phyloP scores from a whole-genome alignment of 169 alveolate genomes.

The Eimeria acervulina region DNA sequence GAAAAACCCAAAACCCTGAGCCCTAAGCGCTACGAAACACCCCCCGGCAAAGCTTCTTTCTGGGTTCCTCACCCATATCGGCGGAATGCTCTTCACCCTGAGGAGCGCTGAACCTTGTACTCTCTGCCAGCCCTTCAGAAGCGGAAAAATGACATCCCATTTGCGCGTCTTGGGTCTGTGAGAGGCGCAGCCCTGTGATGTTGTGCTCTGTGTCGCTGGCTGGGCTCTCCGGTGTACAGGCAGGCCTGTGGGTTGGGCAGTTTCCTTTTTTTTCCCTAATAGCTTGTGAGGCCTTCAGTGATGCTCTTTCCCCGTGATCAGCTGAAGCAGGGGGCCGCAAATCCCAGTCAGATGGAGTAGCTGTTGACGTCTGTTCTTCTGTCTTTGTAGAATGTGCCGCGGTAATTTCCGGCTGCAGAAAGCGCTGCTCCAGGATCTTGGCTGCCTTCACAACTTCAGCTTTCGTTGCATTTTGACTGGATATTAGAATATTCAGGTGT shows the following conservation, averaged over 20 bases:
- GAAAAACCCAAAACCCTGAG: background rate
- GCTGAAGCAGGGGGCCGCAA: background rate
- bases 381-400: background rate
- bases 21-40: background rate
- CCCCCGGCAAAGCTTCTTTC: conserved; percentile 25
- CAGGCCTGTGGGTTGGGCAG: background rate
- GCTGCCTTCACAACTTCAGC: conserved; percentile 44
- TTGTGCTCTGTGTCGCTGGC: conserved; percentile 32
- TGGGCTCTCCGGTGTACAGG: background rate
- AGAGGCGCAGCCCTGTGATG: conserved; percentile 30
- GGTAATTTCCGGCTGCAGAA: background rate
- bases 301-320: background rate
- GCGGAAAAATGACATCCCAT: background rate
- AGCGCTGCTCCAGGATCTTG: background rate
- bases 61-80: background rate
- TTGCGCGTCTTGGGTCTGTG: conserved; percentile 29
- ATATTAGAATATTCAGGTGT: conserved; percentile 37
- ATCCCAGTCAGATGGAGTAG: background rate
- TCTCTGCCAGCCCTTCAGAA: background rate
- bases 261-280: too few species aligned
- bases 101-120: background rate
- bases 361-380: background rate
- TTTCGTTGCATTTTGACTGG: conserved; percentile 3
- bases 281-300: background rate
- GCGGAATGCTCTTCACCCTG: background rate